Evolutionary conservation across 2,329 filamentous ascomycete genomes (phyloP).

Genomic region (Ophioceras dolichostomum): DNA sequence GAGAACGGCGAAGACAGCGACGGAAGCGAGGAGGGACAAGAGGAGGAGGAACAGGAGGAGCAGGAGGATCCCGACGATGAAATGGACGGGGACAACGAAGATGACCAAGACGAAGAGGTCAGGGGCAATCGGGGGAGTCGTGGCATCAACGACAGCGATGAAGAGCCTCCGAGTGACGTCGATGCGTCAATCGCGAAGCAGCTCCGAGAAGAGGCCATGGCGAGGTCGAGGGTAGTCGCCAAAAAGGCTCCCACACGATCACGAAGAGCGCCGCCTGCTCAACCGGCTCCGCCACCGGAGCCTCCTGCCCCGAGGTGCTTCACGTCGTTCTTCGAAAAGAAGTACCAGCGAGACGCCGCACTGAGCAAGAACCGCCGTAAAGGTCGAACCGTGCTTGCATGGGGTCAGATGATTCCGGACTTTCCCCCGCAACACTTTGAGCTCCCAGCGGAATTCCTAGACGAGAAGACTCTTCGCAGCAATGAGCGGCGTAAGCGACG

Average conservation of each 20-base stretch:
- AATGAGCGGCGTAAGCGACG: slow-evolving; percentile 52
- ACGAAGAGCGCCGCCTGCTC: slow-evolving; percentile 15
- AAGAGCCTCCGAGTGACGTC: slow-evolving; percentile 55
- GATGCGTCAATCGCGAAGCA: slow-evolving; percentile 64
- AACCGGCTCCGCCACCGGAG: slow-evolving; percentile 16
- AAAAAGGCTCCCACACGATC: slow-evolving; percentile 21
- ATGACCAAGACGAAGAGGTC: too few relatives aligned
- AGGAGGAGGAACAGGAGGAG: slow-evolving; percentile 14
- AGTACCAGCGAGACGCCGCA: slow-evolving; percentile 66
- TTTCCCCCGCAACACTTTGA: slow-evolving; percentile 59
- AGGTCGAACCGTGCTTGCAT: slow-evolving; percentile 61
- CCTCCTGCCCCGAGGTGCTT: slow-evolving; percentile 47
- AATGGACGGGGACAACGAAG: slow-evolving; percentile 2
- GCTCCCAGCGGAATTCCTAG: slow-evolving; percentile 52
- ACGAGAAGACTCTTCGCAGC: slow-evolving; percentile 42
- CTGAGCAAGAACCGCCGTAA: slow-evolving; percentile 60
- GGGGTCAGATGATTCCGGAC: slow-evolving; percentile 72
- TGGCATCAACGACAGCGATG: slow-evolving; percentile 26
- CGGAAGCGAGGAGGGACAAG: slow-evolving; percentile 8
- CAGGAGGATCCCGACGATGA: slow-evolving; percentile 13
- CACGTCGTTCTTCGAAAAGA: slow-evolving; percentile 76
- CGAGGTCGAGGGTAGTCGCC: slow-evolving; percentile 31
- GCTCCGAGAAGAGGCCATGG: slow-evolving; percentile 58
- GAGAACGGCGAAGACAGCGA: slow-evolving; percentile 7
- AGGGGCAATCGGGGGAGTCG: too few relatives aligned